Conservation (phyloP, 208 protist genomes). For the Tritrichomonas musculus region DNA sequence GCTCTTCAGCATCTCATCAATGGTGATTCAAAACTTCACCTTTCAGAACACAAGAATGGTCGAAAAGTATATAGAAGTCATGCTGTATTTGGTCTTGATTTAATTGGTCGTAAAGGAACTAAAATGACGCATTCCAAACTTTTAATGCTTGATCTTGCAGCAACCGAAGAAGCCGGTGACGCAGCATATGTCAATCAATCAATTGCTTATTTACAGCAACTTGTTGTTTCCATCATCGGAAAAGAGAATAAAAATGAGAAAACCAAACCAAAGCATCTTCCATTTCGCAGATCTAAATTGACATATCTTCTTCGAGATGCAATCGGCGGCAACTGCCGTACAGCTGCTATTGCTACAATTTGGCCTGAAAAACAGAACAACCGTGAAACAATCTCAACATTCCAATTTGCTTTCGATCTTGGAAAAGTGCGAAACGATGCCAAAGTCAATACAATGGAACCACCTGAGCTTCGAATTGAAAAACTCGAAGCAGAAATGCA, state of each 20-base stretch:
- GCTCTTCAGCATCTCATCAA: background rate
- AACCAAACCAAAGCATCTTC: background rate
- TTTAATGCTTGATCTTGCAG: background rate
- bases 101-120: background rate
- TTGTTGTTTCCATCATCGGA: background rate
- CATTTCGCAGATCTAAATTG: background rate
- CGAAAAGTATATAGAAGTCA: background rate
- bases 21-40: conserved; percentile 27
- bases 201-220: conserved; percentile 15
- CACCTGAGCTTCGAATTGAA: background rate
- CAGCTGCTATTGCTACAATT: background rate
- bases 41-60: background rate
- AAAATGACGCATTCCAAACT: background rate
- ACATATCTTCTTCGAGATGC: conserved; percentile 32
- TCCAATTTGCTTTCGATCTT: conserved; percentile 9
- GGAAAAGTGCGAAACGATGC: background rate
- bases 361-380: conserved; percentile 21
- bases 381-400: background rate
- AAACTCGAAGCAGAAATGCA: background rate
- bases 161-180: background rate
- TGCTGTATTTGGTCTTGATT: background rate
- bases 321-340: conserved; percentile 18
- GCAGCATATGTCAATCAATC: conserved; percentile 13
- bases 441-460: conserved; percentile 32
- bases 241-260: background rate